Evolutionary conservation across 306 rosid genomes (phyloP).

Genomic region (Echinosophora koreensis): DNA sequence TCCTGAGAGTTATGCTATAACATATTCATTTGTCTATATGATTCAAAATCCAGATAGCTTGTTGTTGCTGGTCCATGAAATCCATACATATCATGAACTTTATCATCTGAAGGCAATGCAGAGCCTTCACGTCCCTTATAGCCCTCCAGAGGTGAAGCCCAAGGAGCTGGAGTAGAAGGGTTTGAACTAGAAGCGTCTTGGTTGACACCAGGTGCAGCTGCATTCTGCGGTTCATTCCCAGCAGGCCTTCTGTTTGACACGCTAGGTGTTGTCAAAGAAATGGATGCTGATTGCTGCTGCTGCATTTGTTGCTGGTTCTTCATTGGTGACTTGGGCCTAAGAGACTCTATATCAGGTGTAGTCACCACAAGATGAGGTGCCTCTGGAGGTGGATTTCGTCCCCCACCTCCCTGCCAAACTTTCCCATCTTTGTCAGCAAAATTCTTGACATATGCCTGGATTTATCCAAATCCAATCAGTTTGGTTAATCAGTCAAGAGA

Average conservation of each 20-base stretch:
- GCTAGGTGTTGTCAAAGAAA: slow-evolving; percentile 65
- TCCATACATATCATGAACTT: slow-evolving; percentile 74
- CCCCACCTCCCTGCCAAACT: slow-evolving; percentile 99
- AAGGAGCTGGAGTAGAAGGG: slow-evolving; percentile 72
- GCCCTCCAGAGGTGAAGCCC: slow-evolving; percentile 81
- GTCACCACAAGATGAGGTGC: slow-evolving; percentile 97
- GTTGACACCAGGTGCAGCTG: slow-evolving; percentile 51
- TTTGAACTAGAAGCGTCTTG: slow-evolving; percentile 77
- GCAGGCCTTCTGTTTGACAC: slow-evolving; percentile 75
- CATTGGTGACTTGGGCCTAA: slow-evolving; percentile 98
- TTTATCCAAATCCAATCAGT: slow-evolving; percentile 44
- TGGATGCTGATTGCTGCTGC: slow-evolving; percentile 75
- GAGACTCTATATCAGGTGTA: slow-evolving; percentile 91
- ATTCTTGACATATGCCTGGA: slow-evolving; percentile 80
- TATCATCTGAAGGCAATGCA: slow-evolving; percentile 71
- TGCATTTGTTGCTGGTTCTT: slow-evolving; percentile 97
- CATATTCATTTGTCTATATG: slow-evolving; percentile 84
- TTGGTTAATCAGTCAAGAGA: slow-evolving; percentile 35
- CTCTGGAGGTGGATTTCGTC: slow-evolving; percentile 96
- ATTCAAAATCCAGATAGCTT: slow-evolving; percentile 70
- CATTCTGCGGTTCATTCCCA: slow-evolving; percentile 83
- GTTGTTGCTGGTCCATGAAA: slow-evolving; percentile 68
- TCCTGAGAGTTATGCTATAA: slow-evolving; percentile 51
- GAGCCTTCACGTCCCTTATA: slow-evolving; percentile 87
- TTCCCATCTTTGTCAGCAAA: slow-evolving; percentile 96